Conservation (phyloP, 768 basidiomycete genomes). For the Psilocybe cyanescens region DNA sequence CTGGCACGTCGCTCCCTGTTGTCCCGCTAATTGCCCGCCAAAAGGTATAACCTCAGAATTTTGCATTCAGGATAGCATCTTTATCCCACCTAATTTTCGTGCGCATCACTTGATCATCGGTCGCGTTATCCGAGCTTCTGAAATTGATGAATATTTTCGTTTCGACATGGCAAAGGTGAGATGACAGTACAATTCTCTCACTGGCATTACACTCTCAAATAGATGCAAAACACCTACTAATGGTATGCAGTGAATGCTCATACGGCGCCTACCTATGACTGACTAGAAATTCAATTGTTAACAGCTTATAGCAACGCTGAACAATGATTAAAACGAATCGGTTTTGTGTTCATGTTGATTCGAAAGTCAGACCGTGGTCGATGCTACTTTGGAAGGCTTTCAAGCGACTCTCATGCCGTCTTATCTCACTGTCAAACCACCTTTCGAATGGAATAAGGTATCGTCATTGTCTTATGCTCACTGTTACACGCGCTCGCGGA, state of each 20-base stretch:
- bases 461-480: neutral
- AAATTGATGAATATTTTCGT: neutral
- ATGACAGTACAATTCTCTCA: neutral
- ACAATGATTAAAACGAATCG: too few species aligned
- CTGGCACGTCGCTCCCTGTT: too few species aligned
- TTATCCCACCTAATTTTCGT: neutral
- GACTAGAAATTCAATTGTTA: too few species aligned
- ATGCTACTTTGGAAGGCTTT: neutral
- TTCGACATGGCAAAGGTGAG: neutral
- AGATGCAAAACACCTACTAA: too few species aligned
- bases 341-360: too few species aligned
- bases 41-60: neutral
- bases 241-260: too few species aligned
- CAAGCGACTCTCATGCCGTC: neutral
- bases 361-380: neutral
- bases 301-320: too few species aligned
- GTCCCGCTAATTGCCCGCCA: too few species aligned
- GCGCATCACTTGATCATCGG: neutral
- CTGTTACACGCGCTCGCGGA: constrained; percentile 6
- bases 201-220: neutral
- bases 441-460: constrained; percentile 2
- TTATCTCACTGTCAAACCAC: neutral
- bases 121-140: neutral
- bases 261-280: too few species aligned
- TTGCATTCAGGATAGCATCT: neutral